Percentiles rank a stretch among this genome's conserved stretches.
Conservation (phyloP, 768 basidiomycete species). For the Royoungia palumana region DNA sequence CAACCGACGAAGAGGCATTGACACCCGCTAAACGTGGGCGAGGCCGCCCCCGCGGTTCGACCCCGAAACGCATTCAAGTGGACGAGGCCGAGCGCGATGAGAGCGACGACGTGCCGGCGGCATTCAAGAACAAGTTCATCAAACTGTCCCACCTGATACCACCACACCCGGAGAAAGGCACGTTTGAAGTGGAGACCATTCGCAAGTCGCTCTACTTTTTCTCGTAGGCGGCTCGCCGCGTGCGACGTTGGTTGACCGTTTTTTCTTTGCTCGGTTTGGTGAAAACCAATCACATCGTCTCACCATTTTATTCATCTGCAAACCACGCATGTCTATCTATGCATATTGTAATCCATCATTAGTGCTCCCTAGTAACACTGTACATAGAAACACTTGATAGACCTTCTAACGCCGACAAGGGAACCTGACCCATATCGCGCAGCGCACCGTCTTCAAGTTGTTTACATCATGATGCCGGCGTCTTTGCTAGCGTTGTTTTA, state of each 20-base stretch:
- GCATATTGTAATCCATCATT: slow-evolving; percentile 18
- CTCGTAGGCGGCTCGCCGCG: slow-evolving; percentile 47
- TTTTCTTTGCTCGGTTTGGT: not conserved
- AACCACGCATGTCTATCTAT: slow-evolving; percentile 8
- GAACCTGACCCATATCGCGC: too few species aligned
- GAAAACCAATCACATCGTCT: not conserved
- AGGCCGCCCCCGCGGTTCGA: slow-evolving; percentile 20
- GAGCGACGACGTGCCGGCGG: slow-evolving; percentile 23
- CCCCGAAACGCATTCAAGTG: slow-evolving; percentile 17
- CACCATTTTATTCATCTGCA: not conserved
- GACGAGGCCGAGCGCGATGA: not conserved
- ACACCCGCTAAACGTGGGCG: slow-evolving; percentile 9
- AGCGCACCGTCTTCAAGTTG: too few species aligned
- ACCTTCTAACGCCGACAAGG: too few species aligned
- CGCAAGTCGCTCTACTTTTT: slow-evolving; percentile 90
- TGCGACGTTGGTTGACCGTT: too few species aligned
- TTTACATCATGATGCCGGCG: too few species aligned
- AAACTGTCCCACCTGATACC: slow-evolving; percentile 73
- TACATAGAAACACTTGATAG: slow-evolving; percentile 8
- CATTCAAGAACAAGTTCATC: slow-evolving; percentile 59
- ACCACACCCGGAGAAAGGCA: slow-evolving; percentile 78
- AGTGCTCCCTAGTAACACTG: slow-evolving; percentile 9
- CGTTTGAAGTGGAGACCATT: slow-evolving; percentile 80
- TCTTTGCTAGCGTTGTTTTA: too few species aligned
- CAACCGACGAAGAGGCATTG: slow-evolving; percentile 1